Conservation (phyloP, 2,329 filamentous ascomycete species). For the Fusarium globosum region DNA sequence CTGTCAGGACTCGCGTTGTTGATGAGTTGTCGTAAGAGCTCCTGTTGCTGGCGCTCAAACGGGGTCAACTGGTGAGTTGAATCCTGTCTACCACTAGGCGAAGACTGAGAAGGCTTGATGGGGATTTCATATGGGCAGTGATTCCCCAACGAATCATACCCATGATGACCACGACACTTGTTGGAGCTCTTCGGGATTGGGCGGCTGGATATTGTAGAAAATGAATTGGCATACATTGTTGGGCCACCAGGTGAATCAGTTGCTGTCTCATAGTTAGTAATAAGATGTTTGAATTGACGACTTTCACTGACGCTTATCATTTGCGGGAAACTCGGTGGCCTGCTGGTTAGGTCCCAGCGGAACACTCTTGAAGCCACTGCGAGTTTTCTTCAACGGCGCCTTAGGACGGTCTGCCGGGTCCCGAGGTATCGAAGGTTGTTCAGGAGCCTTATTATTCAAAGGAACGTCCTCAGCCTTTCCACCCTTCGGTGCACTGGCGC, state of each 20-base stretch:
- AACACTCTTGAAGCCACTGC: slow-evolving; percentile 35
- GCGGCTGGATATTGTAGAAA: slow-evolving; percentile 33
- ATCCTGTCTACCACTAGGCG: slow-evolving; percentile 50
- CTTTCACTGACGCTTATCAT: slow-evolving; percentile 27
- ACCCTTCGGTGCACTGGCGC: slow-evolving; percentile 48
- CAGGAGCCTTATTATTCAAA: neutral
- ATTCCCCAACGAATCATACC: slow-evolving; percentile 8
- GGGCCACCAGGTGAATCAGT: slow-evolving; percentile 45
- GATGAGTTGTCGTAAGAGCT: slow-evolving; percentile 53
- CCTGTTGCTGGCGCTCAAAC: slow-evolving; percentile 56
- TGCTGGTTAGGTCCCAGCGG: slow-evolving; percentile 18
- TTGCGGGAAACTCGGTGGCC: slow-evolving; percentile 13
- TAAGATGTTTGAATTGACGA: no score
- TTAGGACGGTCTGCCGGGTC: slow-evolving; percentile 38
- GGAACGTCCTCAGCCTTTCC: slow-evolving; percentile 9
- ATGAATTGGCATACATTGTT: slow-evolving; percentile 60
- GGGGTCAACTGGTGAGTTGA: slow-evolving; percentile 45
- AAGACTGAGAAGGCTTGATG: slow-evolving; percentile 6
- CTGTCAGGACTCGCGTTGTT: slow-evolving; percentile 40
- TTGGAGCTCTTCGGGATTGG: slow-evolving; percentile 20
- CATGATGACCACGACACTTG: slow-evolving; percentile 18
- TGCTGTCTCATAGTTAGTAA: slow-evolving; percentile 18
- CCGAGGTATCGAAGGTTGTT: slow-evolving; percentile 18
- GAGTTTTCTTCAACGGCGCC: slow-evolving; percentile 40
- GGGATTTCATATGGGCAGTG: slow-evolving; percentile 17